Conservation (phyloP, 1,139 yeast species). For the Candida labiduridarum region DNA sequence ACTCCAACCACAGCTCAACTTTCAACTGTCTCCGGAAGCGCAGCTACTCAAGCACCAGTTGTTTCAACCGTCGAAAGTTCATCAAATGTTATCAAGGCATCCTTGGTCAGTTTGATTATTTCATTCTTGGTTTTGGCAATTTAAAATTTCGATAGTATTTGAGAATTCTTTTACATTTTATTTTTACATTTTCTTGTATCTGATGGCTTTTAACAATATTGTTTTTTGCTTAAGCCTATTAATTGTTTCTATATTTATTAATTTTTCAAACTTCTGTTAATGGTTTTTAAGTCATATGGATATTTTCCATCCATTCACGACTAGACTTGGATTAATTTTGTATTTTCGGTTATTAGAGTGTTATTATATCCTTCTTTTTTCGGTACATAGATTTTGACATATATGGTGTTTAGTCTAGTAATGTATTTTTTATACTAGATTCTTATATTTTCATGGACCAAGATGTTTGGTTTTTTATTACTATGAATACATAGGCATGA, state of each 20-base stretch:
- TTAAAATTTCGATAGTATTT: background rate
- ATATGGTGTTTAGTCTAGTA: background rate
- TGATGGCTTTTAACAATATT: background rate
- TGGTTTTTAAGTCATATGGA: background rate
- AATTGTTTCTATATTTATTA: too few species aligned
- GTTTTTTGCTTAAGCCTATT: background rate
- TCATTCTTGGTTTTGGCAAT: background rate
- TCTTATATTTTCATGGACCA: too few species aligned
- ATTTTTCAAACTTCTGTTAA: background rate
- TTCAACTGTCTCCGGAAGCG: background rate
- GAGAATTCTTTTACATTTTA: background rate
- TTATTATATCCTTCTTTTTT: background rate
- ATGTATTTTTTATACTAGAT: too few species aligned
- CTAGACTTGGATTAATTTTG: background rate
- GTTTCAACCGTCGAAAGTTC: background rate
- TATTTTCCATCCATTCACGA: background rate
- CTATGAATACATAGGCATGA: too few species aligned
- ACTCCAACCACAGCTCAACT: background rate
- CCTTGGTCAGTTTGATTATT: background rate
- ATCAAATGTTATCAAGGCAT: background rate
- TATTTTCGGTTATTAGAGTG: background rate
- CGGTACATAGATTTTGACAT: background rate
- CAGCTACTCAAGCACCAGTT: background rate
- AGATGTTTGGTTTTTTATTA: too few species aligned
- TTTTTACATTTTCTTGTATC: background rate